Conservation (phyloP, 2,329 filamentous ascomycete genomes). For the Colletotrichum tofieldiae region DNA sequence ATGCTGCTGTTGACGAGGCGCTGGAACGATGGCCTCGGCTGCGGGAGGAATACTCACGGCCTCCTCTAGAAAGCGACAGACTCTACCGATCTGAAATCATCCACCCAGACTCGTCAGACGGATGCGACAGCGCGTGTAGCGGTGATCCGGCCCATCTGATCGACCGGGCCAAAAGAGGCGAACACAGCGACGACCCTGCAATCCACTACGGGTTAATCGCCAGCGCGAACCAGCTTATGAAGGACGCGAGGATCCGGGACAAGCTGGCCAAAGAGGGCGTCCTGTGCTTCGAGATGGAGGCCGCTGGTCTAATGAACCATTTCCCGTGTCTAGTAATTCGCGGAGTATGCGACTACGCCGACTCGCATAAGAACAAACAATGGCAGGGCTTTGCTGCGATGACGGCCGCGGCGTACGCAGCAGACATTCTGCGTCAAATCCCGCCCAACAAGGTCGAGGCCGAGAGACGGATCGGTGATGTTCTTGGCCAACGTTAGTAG, state of each 20-base stretch:
- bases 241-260: constrained; percentile 48
- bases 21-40: not conserved
- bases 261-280: constrained; percentile 54
- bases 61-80: not conserved
- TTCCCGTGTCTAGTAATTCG: constrained; percentile 46
- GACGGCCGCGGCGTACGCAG: constrained; percentile 48
- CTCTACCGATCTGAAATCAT: not conserved
- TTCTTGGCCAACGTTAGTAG: constrained; percentile 1
- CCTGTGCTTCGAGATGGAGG: constrained; percentile 42
- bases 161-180: not conserved
- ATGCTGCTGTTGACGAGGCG: not conserved
- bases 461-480: constrained; percentile 2
- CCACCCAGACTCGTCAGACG: not conserved
- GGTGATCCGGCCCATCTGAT: not conserved
- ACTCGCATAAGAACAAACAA: constrained; percentile 47
- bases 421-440: constrained; percentile 43
- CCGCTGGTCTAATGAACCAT: not conserved
- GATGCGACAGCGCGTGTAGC: not conserved
- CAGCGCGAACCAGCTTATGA: constrained; percentile 51
- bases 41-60: not conserved
- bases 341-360: constrained; percentile 52
- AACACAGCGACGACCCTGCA: constrained; percentile 38
- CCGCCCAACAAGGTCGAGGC: constrained; percentile 38
- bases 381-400: constrained; percentile 49
- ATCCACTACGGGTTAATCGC: constrained; percentile 55